Evolutionary conservation across 83 land plant species (phyloP), one percentile per base, ranked within the genome.

Genomic region (Diphasiastrum complanatum): DNA sequence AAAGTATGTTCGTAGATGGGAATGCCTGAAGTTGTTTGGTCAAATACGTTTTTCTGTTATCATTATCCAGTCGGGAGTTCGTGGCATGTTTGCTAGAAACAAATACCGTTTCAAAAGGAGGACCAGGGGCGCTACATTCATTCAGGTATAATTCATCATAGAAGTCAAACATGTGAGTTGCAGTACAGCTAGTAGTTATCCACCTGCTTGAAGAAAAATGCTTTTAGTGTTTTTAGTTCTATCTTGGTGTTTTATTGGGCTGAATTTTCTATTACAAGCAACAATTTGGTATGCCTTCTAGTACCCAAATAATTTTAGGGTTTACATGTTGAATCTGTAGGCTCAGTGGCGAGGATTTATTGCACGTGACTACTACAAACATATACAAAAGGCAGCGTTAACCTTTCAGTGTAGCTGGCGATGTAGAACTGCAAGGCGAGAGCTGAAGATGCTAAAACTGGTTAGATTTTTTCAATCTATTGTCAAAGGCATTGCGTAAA

Each of bases 391-490:
- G 73, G 83, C 89, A 36, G 72, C 83, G 26, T 30, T 81, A 51
- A 20, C 56, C 5, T 58, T 55, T 33, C 93, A 87, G 51, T 84
- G 93, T 79, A 89, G 79, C 22, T 84, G 83, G 83, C 83, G 93
- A 60, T 72, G 56, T 47, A 74, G 67, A 53, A 50, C 79, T 75
- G 88, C 93, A 23, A 71, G 93, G 65, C 76, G 68, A 65, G 85
- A 81, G 41, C 72, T 87, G 4, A 67, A 82, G 45, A 77, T 73
- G 57, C 89, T 81, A 10, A 81, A 78, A 62, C 76, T 84, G 83
- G 93, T 87, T 28, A 60, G 16, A 27, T 60, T 16, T 63, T 36
- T 16, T 57, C 45, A 10, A 34, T 5, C 22, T 6, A 33, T 19
- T 26, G 41, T 11, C 25, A 24, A n/a, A 25, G 2, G 0, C 1